Evolutionary conservation across 73 alveolate genomes (phyloP), one percentile per base, ranked within the genome.

Genomic region (Diophrys sp.): DNA sequence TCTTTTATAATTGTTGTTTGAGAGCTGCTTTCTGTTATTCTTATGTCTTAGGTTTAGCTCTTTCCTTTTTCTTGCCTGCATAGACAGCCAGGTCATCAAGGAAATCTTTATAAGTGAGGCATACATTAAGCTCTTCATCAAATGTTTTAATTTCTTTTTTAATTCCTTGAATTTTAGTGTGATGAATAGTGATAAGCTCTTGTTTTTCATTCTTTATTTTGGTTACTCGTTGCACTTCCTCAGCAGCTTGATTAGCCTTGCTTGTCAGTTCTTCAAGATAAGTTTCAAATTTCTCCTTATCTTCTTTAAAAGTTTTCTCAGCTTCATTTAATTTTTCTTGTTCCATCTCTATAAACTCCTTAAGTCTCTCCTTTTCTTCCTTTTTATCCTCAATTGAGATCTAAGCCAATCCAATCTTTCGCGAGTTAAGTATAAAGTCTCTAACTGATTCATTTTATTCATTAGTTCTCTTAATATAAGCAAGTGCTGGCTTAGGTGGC

Each of bases 241-340:
- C 88, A 32, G 67, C 74, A 0, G 87, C 93, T 34, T 78, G 33
- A 29, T 79, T 78, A 24, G 88, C 81, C 56, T 27, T 26, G 24
- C 27, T 28, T n/a, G 54, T 81, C 77, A 18, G 5, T 26, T 78
- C 80, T 14, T 24, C 53, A 54, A 62, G 23, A 44, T 84, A 84
- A 33, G 77, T 78, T 18, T 70, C 28, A 53, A 85, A 78, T 33
- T 73, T 78, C 25, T 79, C 82, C 71, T 70, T 30, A 56, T 85
- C 93, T 66, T 85, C 88, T 53, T 78, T 73, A 44, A 85, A 79
- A 5, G 67, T 73, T 29, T 77, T 44, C 67, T 34, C 67, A 23
- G 88, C 93, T 57, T 85, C 88, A 23, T 62, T 75, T 2, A 85
- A 83, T 75, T 84, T 79, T 70, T 84, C 92, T 33, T 78, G 30